Base-by-base conservation (phyloP, 2,329 filamentous ascomycete genomes). In the Pseudogymnoascus sp. region DNA sequence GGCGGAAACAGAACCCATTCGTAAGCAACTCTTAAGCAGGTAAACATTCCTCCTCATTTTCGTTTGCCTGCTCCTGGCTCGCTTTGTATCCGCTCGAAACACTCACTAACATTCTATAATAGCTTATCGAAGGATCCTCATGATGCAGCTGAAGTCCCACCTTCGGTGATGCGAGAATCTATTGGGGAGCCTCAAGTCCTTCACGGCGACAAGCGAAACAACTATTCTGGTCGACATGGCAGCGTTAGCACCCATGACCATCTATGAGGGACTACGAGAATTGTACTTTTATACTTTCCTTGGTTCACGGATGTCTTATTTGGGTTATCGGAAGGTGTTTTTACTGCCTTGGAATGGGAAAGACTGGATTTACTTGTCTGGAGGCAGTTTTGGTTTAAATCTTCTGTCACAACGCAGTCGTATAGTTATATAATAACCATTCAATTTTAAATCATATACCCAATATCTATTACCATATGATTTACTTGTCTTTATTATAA, bases 101-200 rank as follows among this genome's bases (percentile, higher is more conserved):
- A 18, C 2, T 18, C n/a, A 30, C 45, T 52, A 52, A 52, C 45
- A 6, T 26, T n/a, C 45, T n/a, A 10, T 18, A 18, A 6, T 6
- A 52, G 45, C 8, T 52, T 18, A 13, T 21, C 19, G 35, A 59
- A 37, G 38, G 80, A 83, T 52, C 80, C 80, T 3, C 78, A 74
- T 15, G 81, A 83, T 63, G 80, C 81, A 1, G 72, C 81, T 0
- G 80, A 83, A 66, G 80, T 82, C 0, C 80, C 81, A 1, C 81
- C 81, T 4, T 83, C 80, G 1, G 75, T 79, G 0, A 48, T 84
- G 61, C 72, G 72, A 56, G 71, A 76, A 65, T 74, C 77, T 48
- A 62, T 81, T 35, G 80, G 79, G 2, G 72, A 71, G 1, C 77
- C 79, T 0, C 59, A 67, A 1, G 67, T 80, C n/a, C 70, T 73